Evolutionary conservation across 202 grass and related monocot species (phyloP), one percentile per base, ranked within the genome.

Genomic region (Saccharum hybrid): DNA sequence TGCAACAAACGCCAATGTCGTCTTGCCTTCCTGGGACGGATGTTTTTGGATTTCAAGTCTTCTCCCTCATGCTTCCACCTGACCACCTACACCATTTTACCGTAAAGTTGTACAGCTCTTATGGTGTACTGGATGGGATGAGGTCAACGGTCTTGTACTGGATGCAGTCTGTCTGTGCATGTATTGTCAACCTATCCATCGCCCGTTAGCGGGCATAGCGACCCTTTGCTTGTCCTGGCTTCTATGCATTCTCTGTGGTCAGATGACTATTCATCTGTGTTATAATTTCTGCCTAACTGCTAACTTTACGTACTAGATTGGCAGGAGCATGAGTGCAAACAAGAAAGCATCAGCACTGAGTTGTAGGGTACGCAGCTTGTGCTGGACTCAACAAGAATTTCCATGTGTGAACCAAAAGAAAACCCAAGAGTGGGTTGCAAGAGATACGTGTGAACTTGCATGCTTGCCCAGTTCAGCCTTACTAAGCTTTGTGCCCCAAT

Each of bases 71-170:
- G 23, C 36, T 11, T 72, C 14, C 54, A 38, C n/a, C n/a, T n/a
- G n/a, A n/a, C n/a, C n/a, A n/a, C 13, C 28, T 73, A 9, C 75
- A 72, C 41, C 54, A 52, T 59, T 54, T 63, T 72, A 45, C 19
- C 11, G 0, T 72, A 31, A 62, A 74, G 21, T 12, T 75, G 76
- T 84, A 63, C 82, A 84, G 71, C 41, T 80, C 52, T 62, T 36
- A 6, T 54, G 51, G 76, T 54, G 68, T 88, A 75, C 61, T 46
- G 38, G 28, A 38, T 68, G 2, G 10, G 61, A 61, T 84, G 18
- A 68, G 38, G 12, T 57, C 9, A 13, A 33, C 2, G 68, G 41
- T 48, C 49, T 26, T 45, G 70, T 68, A 63, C 70, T 34, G 60
- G 2, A 26, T 7, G n/a, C 2, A 28, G 21, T 40, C 16, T n/a